Conservation (phyloP, 2,329 filamentous ascomycete genomes). For the Pseudogymnoascus sp. region DNA sequence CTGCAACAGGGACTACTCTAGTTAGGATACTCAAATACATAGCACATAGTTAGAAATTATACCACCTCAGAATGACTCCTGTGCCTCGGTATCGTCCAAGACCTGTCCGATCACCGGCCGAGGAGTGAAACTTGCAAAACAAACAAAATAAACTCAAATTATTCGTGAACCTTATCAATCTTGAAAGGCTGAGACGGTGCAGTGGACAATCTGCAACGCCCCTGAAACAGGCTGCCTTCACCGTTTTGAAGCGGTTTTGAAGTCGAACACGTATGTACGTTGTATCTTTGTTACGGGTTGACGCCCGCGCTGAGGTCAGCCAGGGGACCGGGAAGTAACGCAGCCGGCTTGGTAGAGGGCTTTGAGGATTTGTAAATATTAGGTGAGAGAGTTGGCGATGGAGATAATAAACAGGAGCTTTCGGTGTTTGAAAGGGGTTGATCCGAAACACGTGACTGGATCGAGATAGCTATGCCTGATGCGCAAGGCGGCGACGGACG, state of each 20-base stretch:
- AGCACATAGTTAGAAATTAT: conserved; percentile 1
- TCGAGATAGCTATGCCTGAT: neutral
- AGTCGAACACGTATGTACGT: neutral
- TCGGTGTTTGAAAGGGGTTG: neutral
- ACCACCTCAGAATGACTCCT: neutral
- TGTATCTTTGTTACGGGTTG: neutral
- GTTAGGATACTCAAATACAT: neutral
- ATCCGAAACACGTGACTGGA: neutral
- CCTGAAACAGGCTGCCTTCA: neutral
- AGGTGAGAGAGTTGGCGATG: neutral
- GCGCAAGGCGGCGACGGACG: neutral
- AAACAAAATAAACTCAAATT: neutral
- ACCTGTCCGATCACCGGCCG: neutral
- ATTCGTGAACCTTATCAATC: neutral
- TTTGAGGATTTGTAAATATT: neutral
- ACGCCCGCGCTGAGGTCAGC: neutral
- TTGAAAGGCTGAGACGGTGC: neutral
- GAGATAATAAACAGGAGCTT: neutral
- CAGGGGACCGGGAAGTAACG: neutral
- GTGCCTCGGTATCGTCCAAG: neutral
- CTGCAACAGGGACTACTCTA: neutral
- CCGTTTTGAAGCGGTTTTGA: conserved; percentile 5
- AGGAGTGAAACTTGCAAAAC: neutral
- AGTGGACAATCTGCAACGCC: neutral
- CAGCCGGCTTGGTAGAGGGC: neutral